These are phyloP conservation scores for Cryphonectria nitschkei DNA, from an alignment of 2,329 filamentous ascomycete species.

Conservation along the genomic window DNA sequence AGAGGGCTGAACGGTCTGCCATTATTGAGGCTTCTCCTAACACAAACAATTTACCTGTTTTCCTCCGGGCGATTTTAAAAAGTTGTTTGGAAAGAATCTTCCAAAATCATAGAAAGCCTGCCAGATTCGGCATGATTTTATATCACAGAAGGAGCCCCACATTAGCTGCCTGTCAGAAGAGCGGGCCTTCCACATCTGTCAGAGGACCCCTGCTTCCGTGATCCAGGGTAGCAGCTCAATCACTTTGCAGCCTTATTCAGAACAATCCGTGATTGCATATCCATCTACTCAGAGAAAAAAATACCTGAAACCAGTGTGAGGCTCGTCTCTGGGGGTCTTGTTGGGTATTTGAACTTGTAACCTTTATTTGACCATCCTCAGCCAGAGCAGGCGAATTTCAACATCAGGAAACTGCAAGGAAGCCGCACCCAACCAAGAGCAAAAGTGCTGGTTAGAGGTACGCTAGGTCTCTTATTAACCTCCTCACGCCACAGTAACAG, in stretches of 20 bases:
- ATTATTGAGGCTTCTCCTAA: not conserved
- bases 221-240: not conserved
- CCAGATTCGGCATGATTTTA: not conserved
- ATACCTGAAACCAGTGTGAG: not conserved
- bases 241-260: not conserved
- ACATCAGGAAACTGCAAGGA: not conserved
- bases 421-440: not conserved
- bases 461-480: not conserved
- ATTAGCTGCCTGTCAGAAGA: not conserved
- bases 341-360: not conserved
- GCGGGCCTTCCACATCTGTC: not conserved
- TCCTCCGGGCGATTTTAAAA: not conserved
- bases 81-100: not conserved
- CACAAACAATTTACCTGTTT: no score
- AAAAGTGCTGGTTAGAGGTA: not conserved
- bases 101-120: not conserved
- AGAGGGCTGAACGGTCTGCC: not conserved
- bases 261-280: not conserved
- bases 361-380: not conserved
- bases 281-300: not conserved
- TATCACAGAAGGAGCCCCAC: not conserved
- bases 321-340: not conserved
- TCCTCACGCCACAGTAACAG: not conserved
- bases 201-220: not conserved
- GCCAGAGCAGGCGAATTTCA: not conserved